Base-by-base conservation (phyloP, 1,139 yeast species). In the Chernovozyma aurita region DNA sequence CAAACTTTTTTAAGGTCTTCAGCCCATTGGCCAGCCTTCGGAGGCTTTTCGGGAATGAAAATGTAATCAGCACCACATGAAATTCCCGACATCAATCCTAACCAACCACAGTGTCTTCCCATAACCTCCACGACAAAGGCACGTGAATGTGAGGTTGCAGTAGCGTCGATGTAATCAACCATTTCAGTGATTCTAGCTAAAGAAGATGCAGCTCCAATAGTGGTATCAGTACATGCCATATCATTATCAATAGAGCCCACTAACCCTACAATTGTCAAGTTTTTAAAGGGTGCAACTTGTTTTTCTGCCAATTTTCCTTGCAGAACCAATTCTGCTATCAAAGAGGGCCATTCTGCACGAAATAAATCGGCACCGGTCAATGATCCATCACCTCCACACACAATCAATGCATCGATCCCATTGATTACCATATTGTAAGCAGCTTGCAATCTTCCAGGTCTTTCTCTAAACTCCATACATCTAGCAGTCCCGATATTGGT, bases 91-190 rank as follows among this genome's bases (percentile, higher is more conserved):
- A 88, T 85, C 47, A 92, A 73, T 2, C 95, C 97, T 50, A 92
- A 75, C 98, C 98, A 92, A 43, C 98, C 98, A 70, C 98, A 92
- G 63, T 92, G 95, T 59, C 98, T 80, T 40, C 98, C 98, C 98
- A 92, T 92, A 34, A 92, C 98, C 63, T 92, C 98, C 42, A 92
- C 87, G 32, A 92, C 96, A 60, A 92, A 92, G 5, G 98, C 98
- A 58, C 98, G 79, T 16, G 97, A 87, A 59, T 92, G 98, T 5
- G 97, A 90, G 49, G 85, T 78, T 16, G 98, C 98, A 25, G 98
- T 92, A 33, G 97, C 95, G 60, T 90, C 97, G 50, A 92, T 92
- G 62, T 85, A 88, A 61, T 92, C 97, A 46, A 90, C 86, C 62
- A 90, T 85, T 59, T 86, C 87, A 57, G 95, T 84, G 53, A 92